Conservation (phyloP, 495 filamentous ascomycete genomes). For the Jackrogersella minutella region DNA sequence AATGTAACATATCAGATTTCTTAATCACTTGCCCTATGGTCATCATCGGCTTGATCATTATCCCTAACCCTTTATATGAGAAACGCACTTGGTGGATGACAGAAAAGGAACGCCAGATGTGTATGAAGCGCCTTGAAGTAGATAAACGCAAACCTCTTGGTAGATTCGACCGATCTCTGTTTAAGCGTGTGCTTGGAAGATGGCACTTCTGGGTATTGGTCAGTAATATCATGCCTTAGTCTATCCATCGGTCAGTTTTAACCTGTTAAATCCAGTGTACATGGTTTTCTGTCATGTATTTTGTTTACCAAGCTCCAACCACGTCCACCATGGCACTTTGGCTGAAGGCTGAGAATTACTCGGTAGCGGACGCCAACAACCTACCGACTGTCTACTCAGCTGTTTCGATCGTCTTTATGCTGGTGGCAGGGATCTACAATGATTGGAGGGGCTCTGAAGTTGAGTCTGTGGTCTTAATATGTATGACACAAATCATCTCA, state of each 20-base stretch:
- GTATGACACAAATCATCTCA: conserved; percentile 18
- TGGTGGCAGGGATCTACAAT: conserved; percentile 16
- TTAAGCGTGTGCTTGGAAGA: conserved; percentile 42
- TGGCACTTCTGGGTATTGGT: conserved; percentile 44
- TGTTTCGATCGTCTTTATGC: conserved; percentile 26
- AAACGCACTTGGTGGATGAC: conserved; percentile 38
- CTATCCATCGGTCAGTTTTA: not conserved
- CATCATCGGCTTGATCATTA: conserved; percentile 39
- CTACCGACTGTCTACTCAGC: conserved; percentile 23
- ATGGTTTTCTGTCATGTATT: conserved; percentile 31
- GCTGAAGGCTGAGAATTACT: conserved; percentile 25
- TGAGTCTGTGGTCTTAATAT: conserved; percentile 20
- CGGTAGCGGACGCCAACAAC: conserved; percentile 25
- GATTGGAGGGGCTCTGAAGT: conserved; percentile 21
- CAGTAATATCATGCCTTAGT: not conserved
- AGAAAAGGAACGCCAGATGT: conserved; percentile 41
- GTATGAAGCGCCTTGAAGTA: conserved; percentile 42
- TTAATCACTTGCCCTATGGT: conserved; percentile 44
- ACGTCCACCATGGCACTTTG: conserved; percentile 27
- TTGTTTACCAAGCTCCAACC: conserved; percentile 28
- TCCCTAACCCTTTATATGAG: conserved; percentile 39
- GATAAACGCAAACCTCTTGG: conserved; percentile 42
- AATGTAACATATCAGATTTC: conserved; percentile 16
- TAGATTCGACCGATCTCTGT: conserved; percentile 33
- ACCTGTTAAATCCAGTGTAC: conserved; percentile 8